A percentile compares a stretch with the other conserved stretches of the same genome.
Evolutionary conservation across 331 rosid species (phyloP).

Genomic region (Cydonia oblonga): DNA sequence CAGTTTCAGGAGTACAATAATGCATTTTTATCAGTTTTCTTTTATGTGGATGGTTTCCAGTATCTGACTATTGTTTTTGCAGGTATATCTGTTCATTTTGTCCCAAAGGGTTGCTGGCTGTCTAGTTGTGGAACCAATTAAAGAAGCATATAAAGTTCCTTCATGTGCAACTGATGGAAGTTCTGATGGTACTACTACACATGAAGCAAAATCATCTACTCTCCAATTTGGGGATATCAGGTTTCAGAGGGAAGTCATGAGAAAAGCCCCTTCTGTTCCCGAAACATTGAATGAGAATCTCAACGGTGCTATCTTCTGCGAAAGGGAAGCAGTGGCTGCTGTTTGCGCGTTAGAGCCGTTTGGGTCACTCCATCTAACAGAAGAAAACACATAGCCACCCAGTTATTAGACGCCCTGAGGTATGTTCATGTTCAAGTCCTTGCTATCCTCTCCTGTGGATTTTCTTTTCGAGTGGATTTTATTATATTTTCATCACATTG

Average conservation of each 20-base stretch:
- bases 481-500: not conserved
- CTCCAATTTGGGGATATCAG: conserved; percentile 48
- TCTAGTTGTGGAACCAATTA: conserved; percentile 49
- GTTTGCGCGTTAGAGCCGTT: conserved; percentile 54
- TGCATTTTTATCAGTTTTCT: no score
- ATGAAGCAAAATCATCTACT: conserved; percentile 10
- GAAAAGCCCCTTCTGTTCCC: conserved; percentile 18
- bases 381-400: conserved; percentile 55
- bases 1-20: no score
- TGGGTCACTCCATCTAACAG: conserved; percentile 62
- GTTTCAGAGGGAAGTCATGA: conserved; percentile 37
- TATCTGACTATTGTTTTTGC: not conserved
- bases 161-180: conserved; percentile 22
- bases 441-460: not conserved
- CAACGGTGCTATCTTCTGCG: conserved; percentile 38
- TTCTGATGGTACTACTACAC: conserved; percentile 2
- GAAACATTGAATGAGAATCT: conserved; percentile 13
- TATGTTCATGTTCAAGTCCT: conserved; percentile 8
- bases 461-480: not conserved
- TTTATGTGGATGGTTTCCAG: not conserved
- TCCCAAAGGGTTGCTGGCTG: conserved; percentile 50
- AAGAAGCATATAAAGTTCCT: conserved; percentile 44
- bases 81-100: conserved; percentile 53
- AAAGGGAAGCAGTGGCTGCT: conserved; percentile 36
- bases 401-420: conserved; percentile 57